Evolutionary conservation across 139 green algal genomes (phyloP), one percentile per base, ranked within the genome.

Genomic region (Chlamydomonas incerta): DNA sequence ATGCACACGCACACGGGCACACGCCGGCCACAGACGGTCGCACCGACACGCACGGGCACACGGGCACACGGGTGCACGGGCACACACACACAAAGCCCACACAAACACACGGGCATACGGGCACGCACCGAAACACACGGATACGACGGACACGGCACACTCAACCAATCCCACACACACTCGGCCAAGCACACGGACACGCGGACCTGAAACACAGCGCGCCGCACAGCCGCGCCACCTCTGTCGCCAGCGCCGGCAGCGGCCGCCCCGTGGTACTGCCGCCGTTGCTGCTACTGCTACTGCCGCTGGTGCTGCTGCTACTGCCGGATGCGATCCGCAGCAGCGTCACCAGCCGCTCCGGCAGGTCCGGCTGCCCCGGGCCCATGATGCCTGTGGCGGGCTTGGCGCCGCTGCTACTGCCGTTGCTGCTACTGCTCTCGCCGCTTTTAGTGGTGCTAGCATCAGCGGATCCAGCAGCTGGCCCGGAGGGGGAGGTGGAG

Each of bases 201-300:
- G 41, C 41, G 6, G 6, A 50, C 41, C 72, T 80, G 72, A 81
- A 81, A 33, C 73, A 70, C 15, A 81, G 52, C 33, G 55, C 55
- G 5, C 73, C 73, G 20, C 73, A 81, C 55, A 81, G 73, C 31
- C 73, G 31, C 18, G 73, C 73, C 55, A 69, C 73, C 34, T 81
- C 73, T 55, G 55, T 55, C 23, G 73, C 73, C 73, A 81, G 34
- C 8, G 55, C 55, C 17, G 73, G 55, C 6, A 24, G 18, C 31
- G 31, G 23, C 23, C 21, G 58, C 58, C 58, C 21, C 3, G 10
- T 52, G 37, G 21, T 52, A 0, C 13, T 58, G 28, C 15, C 35
- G 71, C 28, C 23, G 29, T 29, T 58, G 71, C 4, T 62, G 37
- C 28, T 33, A 1, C 31, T 55, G 55, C 0, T 52, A 8, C 41